Conservation (phyloP, 305 asterid species). For the Fraxinus nigra region DNA sequence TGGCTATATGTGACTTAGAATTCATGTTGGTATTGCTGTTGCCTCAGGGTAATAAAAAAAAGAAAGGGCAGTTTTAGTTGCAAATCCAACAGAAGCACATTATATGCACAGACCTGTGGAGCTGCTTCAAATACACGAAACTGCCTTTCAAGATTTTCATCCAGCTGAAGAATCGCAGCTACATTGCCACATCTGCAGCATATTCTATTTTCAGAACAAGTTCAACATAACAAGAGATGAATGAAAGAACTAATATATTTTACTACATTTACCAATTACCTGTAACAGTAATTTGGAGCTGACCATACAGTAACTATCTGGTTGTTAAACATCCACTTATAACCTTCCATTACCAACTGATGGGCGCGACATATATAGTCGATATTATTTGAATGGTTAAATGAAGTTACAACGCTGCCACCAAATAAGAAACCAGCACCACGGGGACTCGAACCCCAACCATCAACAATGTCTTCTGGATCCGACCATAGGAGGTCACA, state of each 20-base stretch:
- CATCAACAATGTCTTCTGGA: conserved; percentile 93
- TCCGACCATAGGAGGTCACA: conserved; percentile 99
- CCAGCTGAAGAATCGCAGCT: conserved; percentile 92
- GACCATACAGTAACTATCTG: conserved; percentile 99
- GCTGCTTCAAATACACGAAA: conserved; percentile 94
- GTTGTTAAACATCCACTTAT: conserved; percentile 89
- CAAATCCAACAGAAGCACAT: conserved; percentile 4
- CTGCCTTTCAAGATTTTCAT: conserved; percentile 72
- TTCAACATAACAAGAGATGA: conserved; percentile 11
- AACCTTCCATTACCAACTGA: conserved; percentile 99
- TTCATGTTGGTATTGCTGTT: neutral
- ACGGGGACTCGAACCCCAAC: conserved; percentile 99
- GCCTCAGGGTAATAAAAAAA: neutral
- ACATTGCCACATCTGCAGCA: conserved; percentile 87
- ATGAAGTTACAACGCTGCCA: conserved; percentile 79
- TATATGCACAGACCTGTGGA: conserved; percentile 63
- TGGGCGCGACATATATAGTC: conserved; percentile 97
- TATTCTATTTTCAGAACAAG: conserved; percentile 8
- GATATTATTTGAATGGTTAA: conserved; percentile 79
- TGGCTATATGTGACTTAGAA: neutral
- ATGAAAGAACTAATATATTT: neutral
- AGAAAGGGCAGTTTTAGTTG: neutral
- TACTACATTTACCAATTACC: conserved; percentile 48
- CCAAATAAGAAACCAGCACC: conserved; percentile 98
- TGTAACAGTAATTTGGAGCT: conserved; percentile 95